Base-by-base conservation (phyloP, 306 rosid species). In the Dalbergia cultrata region DNA sequence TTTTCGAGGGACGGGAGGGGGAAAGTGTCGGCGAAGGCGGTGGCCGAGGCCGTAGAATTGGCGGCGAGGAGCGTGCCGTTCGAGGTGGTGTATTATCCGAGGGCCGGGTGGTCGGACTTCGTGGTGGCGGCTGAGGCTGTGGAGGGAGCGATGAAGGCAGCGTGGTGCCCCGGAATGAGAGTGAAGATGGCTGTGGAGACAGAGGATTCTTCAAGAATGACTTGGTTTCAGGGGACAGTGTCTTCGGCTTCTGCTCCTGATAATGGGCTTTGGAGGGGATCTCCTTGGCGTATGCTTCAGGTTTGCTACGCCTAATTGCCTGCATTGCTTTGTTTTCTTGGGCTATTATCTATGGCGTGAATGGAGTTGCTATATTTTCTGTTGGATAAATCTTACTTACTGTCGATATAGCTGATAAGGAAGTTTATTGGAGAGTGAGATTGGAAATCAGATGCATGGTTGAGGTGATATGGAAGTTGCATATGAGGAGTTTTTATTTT, bases 231-330 rank as follows among this genome's bases (percentile, higher is more conserved):
- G 69, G 95, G 95, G 50, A 84, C 88, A 0, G 56, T 91, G 63
- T 70, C 93, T 5, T 39, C 81, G 3, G 85, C 62, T 4, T 60
- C 74, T 17, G 43, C 71, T 14, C 71, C 86, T 16, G 87, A 80
- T 8, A 68, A 19, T 43, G 87, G 84, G 33, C 88, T 76, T 31
- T 90, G 92, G 94, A 73, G 13, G 69, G 70, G 83, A 19, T 90
- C 94, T 53, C 92, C 94, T 7, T 91, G 95, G 95, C 91, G 95
- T 26, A 84, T 80, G 90, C 91, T 91, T 86, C 86, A 91, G 93
- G 95, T 91, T n/a, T 65, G 60, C 16, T 35, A 78, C 56, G 50
- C 22, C 9, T 54, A 54, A 80, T 68, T 68, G 49, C 17, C 4
- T 19, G 4, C 43, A 13, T 19, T 26, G 26, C 35, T 39, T 39